A percentile compares a stretch with the other conserved stretches of the same genome.
phyloP scores from a whole-genome alignment of 352 stramenopile species.

The Phytophthora melonis region DNA sequence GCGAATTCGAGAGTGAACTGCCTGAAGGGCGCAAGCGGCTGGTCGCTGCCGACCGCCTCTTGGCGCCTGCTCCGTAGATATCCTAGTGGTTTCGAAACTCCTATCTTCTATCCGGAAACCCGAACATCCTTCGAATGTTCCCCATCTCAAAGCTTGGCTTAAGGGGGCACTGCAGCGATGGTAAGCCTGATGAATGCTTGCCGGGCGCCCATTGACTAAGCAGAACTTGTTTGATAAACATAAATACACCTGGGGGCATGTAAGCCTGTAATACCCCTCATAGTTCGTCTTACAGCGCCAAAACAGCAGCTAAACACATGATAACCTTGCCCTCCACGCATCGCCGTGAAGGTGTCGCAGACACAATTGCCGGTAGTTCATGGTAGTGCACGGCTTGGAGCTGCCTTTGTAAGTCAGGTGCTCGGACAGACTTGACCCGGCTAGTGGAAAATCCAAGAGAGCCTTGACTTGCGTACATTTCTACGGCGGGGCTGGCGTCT shows the following conservation, averaged over 20 bases:
- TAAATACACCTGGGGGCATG: conserved; percentile 20
- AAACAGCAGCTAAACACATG: conserved; percentile 27
- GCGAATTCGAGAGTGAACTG: too few species aligned
- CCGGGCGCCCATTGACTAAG: conserved; percentile 28
- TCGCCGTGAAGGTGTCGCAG: conserved; percentile 25
- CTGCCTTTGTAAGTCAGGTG: conserved; percentile 10
- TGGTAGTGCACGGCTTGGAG: conserved; percentile 7
- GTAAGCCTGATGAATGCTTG: background rate
- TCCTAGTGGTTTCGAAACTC: too few species aligned
- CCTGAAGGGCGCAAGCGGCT: too few species aligned
- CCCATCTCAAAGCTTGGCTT: conserved; percentile 26
- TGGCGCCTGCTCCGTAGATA: too few species aligned
- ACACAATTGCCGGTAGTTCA: conserved; percentile 11
- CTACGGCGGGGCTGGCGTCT: background rate
- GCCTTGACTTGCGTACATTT: background rate
- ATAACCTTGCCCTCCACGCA: conserved; percentile 35
- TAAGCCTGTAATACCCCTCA: conserved; percentile 17
- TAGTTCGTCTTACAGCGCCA: conserved; percentile 1
- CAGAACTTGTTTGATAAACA: conserved; percentile 36
- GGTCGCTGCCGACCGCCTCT: too few species aligned
- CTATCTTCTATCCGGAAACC: too few species aligned
- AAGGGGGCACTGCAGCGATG: conserved; percentile 2
- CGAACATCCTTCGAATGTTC: too few species aligned
- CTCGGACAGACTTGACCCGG: conserved; percentile 12
- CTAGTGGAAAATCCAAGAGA: conserved; percentile 28